These are phyloP conservation scores for Rhynchospora tenuis DNA, from an alignment of 176 grass and related monocot genomes.

Conservation along the genomic window DNA sequence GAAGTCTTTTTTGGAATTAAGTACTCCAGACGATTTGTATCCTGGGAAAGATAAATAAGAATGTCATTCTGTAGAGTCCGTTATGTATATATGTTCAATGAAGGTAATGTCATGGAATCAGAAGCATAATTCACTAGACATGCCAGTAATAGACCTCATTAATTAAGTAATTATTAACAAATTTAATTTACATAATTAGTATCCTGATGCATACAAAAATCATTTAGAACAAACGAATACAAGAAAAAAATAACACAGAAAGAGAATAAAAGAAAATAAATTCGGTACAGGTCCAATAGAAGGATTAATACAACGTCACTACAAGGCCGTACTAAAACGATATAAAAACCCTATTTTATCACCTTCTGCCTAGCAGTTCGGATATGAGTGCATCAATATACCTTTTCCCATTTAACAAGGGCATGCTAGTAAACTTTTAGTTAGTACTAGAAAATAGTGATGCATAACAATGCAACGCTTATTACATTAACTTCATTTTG, in stretches of 20 bases:
- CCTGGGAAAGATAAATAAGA: constrained; percentile 44
- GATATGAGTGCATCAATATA: not conserved
- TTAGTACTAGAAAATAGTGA: not conserved
- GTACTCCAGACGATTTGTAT: constrained; percentile 85
- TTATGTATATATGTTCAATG: not conserved
- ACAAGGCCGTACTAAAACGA: not conserved
- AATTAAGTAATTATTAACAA: not conserved
- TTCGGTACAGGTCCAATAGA: not conserved
- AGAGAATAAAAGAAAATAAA: not conserved
- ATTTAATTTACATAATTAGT: not conserved
- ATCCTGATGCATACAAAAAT: not conserved
- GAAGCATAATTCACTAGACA: not conserved
- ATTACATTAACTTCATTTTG: not conserved
- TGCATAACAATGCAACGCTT: not conserved
- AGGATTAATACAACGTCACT: not conserved
- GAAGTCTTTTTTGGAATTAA: constrained; percentile 96
- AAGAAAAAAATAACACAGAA: not conserved
- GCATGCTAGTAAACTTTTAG: not conserved
- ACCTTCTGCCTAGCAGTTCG: not conserved
- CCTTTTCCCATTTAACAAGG: not conserved
- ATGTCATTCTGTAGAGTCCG: constrained; percentile 6
- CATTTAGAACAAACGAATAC: not conserved
- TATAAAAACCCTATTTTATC: not conserved
- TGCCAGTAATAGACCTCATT: not conserved
- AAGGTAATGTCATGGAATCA: not conserved